A percentile compares a stretch with the other conserved stretches of the same genome.
phyloP scores from a whole-genome alignment of 2,329 filamentous ascomycete species.

The Harringtonia lauricola region DNA sequence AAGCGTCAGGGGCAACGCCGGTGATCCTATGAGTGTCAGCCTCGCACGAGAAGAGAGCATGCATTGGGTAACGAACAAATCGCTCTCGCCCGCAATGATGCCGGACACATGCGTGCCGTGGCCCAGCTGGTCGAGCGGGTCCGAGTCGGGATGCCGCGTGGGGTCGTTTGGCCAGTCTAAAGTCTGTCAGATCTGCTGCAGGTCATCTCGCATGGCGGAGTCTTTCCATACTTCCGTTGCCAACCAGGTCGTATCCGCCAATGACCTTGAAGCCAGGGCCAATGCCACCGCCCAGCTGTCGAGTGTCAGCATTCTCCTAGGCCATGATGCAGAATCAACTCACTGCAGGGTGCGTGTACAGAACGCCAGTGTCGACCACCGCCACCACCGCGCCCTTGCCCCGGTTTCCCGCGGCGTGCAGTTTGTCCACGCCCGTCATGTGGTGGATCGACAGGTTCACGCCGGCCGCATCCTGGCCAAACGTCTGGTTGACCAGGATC shows the following conservation, averaged over 20 bases:
- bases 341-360: conserved; percentile 10
- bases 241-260: conserved; percentile 15
- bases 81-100: conserved; percentile 14
- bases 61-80: background rate
- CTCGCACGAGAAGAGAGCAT: no score
- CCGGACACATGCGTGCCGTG: conserved; percentile 17
- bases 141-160: conserved; percentile 6
- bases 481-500: background rate
- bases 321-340: background rate
- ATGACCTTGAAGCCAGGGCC: conserved; percentile 14
- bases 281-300: conserved; percentile 18
- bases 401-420: conserved; percentile 10
- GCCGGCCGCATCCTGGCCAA: conserved; percentile 1
- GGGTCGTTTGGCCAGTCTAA: background rate
- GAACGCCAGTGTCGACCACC: conserved; percentile 9
- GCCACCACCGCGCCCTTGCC: conserved; percentile 11
- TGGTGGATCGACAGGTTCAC: conserved; percentile 9
- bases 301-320: background rate
- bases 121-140: conserved; percentile 12
- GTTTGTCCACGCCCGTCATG: conserved; percentile 11
- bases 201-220: background rate
- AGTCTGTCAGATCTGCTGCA: background rate
- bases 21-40: background rate
- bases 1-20: background rate
- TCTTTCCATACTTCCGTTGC: conserved; percentile 6